These are phyloP conservation scores for Monosporozyma siamensis DNA, from an alignment of 805 yeast genomes.

Conservation along the genomic window DNA sequence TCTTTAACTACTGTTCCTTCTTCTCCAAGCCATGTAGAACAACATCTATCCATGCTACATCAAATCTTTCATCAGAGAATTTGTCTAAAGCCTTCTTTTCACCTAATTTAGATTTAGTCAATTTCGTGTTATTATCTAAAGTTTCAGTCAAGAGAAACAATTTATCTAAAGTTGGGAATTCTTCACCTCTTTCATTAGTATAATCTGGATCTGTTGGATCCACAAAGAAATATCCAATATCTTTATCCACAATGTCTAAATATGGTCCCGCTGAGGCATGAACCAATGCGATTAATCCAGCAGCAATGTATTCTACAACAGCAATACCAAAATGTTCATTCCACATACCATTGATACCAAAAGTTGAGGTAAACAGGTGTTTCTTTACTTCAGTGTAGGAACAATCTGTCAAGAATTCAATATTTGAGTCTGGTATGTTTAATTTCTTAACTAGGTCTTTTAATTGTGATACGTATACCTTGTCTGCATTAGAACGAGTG, in stretches of 20 bases:
- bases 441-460: constrained; percentile 36
- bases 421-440: constrained; percentile 33
- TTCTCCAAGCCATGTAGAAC: constrained; percentile 13
- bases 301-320: constrained; percentile 83
- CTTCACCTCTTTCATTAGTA: constrained; percentile 19
- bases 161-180: constrained; percentile 37
- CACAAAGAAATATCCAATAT: constrained; percentile 68
- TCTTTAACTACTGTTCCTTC: constrained; percentile 3
- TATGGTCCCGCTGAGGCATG: constrained; percentile 96
- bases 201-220: constrained; percentile 67
- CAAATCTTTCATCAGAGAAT: constrained; percentile 57
- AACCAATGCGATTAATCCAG: constrained; percentile 79
- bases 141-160: constrained; percentile 38
- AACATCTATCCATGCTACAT: constrained; percentile 40
- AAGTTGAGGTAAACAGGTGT: constrained; percentile 46
- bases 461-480: constrained; percentile 44
- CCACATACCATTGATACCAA: constrained; percentile 97
- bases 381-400: constrained; percentile 52
- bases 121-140: constrained; percentile 31
- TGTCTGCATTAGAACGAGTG: constrained; percentile 62
- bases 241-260: constrained; percentile 69
- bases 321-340: constrained; percentile 98
- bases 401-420: constrained; percentile 62
- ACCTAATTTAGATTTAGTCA: constrained; percentile 39
- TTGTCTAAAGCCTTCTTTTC: constrained; percentile 36